Evolutionary conservation across 169 alveolate genomes (phyloP), one percentile per base, ranked within the genome.

Genomic region (Plasmodium knowlesi): DNA sequence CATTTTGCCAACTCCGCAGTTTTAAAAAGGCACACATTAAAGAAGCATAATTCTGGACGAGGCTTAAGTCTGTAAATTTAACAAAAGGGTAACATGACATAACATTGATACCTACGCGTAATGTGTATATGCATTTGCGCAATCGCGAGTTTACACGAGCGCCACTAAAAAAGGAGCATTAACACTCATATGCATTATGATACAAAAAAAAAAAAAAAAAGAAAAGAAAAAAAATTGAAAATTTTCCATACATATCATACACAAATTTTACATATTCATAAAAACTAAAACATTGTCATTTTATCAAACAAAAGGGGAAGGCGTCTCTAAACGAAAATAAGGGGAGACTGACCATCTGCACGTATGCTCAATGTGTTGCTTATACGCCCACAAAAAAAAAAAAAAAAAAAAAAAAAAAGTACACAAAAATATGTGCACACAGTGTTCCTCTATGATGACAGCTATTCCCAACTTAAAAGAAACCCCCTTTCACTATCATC

Each of bases 151-250:
- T 50, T 16, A 50, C 61, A 50, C 61, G 22, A 50, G 57, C 6
- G 25, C 61, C 61, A 8, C 61, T 50, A 57, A 53, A 19, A 82
- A 54, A 41, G 30, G 72, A 16, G 41, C 46, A 22, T 57, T 82
- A 19, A 82, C 43, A 82, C 72, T 25, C 6, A n/a, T n/a, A 80
- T 46, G 5, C 81, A 54, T 82, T 25, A 53, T 82, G 37, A 82
- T 16, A 82, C 86, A 43, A 81, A 81, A 81, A 81, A 80, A 79
- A 79, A 32, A 81, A 81, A 81, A 80, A 80, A 80, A 32, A 81
- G 50, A 81, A 80, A 80, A 80, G 14, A 78, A 78, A 78, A 78
- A 80, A 79, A 41, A 79, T 79, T 79, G 57, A 25, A 79, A 79
- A 79, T 4, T 79, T 79, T 79, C 84, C 8, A 79, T 79, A 79